Evolutionary conservation across 495 filamentous ascomycete species (phyloP).

Genomic region (Parathielavia appendiculata): DNA sequence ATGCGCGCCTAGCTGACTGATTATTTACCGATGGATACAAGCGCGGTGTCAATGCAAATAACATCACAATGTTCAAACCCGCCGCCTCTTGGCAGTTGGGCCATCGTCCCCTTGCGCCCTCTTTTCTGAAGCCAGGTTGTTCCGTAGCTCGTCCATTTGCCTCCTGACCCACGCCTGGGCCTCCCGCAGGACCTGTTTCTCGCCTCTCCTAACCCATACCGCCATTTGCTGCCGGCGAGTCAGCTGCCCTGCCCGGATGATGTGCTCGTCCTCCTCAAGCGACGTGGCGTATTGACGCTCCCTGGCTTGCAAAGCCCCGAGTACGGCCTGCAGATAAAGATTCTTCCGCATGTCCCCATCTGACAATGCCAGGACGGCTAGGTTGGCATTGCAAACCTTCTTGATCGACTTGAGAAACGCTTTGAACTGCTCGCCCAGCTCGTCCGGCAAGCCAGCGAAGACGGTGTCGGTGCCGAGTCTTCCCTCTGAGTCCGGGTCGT

Average conservation of each 20-base stretch:
- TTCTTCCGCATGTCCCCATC: conserved; percentile 39
- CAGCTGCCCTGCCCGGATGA: conserved; percentile 43
- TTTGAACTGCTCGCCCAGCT: conserved; percentile 37
- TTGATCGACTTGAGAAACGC: conserved; percentile 38
- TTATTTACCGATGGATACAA: neutral
- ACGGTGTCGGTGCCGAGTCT: conserved; percentile 26
- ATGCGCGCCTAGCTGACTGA: neutral
- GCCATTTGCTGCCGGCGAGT: conserved; percentile 53
- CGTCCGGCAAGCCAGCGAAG: conserved; percentile 35
- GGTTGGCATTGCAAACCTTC: conserved; percentile 30
- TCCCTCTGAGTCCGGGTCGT: conserved; percentile 37
- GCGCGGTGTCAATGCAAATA: neutral
- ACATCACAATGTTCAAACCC: conserved; percentile 9
- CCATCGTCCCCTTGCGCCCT: conserved; percentile 11
- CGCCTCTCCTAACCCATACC: conserved; percentile 68
- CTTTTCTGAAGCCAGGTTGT: neutral
- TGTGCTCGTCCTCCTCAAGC: conserved; percentile 54
- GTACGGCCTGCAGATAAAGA: conserved; percentile 33
- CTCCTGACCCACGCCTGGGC: conserved; percentile 27
- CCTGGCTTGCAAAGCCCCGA: conserved; percentile 40
- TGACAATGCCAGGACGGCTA: conserved; percentile 28
- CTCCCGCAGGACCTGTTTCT: conserved; percentile 65
- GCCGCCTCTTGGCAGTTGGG: conserved; percentile 23
- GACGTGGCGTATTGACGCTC: conserved; percentile 57
- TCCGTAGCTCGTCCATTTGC: conserved; percentile 14